phyloP scores from a whole-genome alignment of 805 yeast species.

The Candida hungchunana region DNA sequence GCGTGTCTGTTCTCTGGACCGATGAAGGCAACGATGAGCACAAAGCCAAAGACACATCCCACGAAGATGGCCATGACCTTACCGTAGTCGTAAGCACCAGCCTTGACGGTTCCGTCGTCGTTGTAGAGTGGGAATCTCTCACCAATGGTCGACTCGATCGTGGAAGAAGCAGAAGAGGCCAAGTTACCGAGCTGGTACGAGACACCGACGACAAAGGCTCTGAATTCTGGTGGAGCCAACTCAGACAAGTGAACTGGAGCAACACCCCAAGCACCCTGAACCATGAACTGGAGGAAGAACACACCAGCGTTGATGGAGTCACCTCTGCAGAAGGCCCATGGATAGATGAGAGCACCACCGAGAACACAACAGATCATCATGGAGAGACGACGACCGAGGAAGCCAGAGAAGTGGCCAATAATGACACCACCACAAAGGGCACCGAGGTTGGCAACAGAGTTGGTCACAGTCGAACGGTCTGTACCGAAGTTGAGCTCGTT shows the following conservation, averaged over 20 bases:
- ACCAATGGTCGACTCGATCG: conserved; percentile 59
- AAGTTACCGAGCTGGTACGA: conserved; percentile 68
- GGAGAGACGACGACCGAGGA: conserved; percentile 51
- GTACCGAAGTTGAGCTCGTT: conserved; percentile 39
- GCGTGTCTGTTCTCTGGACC: conserved; percentile 58
- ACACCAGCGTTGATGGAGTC: conserved; percentile 54
- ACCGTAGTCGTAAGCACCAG: conserved; percentile 44
- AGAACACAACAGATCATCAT: conserved; percentile 46
- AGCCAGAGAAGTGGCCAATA: conserved; percentile 51
- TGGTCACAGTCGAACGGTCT: conserved; percentile 49
- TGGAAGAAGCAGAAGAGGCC: conserved; percentile 61
- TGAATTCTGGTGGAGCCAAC: conserved; percentile 57
- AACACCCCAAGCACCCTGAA: conserved; percentile 71
- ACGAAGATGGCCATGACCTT: conserved; percentile 63
- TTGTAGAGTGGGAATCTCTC: conserved; percentile 43
- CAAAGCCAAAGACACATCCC: conserved; percentile 56
- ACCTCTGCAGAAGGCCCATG: conserved; percentile 51
- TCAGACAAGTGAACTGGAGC: conserved; percentile 59
- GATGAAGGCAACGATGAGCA: conserved; percentile 43
- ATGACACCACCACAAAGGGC: conserved; percentile 53
- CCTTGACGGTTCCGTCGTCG: conserved; percentile 26
- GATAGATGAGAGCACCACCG: conserved; percentile 61
- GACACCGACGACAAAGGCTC: conserved; percentile 59
- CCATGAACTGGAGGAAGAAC: conserved; percentile 57
- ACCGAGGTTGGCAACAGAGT: conserved; percentile 55